Conservation (phyloP, 2,329 filamentous ascomycete species). For the Paraphaeosphaeria minitans region DNA sequence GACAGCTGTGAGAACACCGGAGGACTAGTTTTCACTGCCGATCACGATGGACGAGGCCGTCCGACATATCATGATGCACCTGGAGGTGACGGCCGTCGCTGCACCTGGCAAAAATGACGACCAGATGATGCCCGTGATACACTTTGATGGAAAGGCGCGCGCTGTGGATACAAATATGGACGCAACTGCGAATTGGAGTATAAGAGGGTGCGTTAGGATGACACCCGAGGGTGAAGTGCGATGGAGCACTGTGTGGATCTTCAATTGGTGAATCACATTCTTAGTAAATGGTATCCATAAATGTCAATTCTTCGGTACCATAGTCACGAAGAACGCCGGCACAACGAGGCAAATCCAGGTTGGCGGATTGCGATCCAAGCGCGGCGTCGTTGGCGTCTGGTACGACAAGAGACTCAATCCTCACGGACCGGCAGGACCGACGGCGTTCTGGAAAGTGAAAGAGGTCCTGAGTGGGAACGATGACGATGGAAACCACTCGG, state of each 20-base stretch:
- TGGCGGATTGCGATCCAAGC: conserved; percentile 67
- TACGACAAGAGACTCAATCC: conserved; percentile 74
- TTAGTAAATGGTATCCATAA: neutral
- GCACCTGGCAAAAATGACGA: conserved; percentile 63
- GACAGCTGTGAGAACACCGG: conserved; percentile 44
- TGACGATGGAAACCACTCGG: conserved; percentile 16
- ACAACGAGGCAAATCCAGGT: conserved; percentile 76
- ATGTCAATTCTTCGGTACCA: conserved; percentile 23
- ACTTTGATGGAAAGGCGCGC: conserved; percentile 67
- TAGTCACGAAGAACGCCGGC: conserved; percentile 72
- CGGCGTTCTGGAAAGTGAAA: conserved; percentile 76
- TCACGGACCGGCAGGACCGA: conserved; percentile 74
- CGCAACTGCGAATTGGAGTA: conserved; percentile 69
- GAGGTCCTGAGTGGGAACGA: conserved; percentile 45
- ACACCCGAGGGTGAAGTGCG: conserved; percentile 73
- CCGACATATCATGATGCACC: conserved; percentile 71
- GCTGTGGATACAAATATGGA: conserved; percentile 69
- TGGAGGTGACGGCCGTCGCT: conserved; percentile 65
- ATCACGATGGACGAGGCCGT: conserved; percentile 70
- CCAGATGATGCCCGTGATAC: conserved; percentile 65
- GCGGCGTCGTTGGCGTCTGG: conserved; percentile 77
- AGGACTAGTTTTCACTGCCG: conserved; percentile 52
- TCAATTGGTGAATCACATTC: conserved; percentile 50
- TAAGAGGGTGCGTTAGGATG: conserved; percentile 68
- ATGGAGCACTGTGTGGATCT: conserved; percentile 74